Evolutionary conservation across 805 yeast genomes (phyloP), one percentile per base, ranked within the genome.

Genomic region (Lipomyces yamadae): DNA sequence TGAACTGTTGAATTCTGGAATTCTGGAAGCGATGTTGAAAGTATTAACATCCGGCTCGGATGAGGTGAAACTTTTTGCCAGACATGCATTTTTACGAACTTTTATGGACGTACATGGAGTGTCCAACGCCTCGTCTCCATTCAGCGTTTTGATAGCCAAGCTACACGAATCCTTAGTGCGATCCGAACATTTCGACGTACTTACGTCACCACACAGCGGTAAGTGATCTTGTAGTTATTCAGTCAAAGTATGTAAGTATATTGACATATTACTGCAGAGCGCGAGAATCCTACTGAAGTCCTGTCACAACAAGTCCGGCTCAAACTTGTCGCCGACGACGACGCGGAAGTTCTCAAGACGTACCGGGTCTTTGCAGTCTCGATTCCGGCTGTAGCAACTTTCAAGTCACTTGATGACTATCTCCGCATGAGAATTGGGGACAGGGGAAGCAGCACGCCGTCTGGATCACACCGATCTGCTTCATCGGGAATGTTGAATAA

Each of bases 161-260:
- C 78, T 92, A 18, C 95, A 91, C 68, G 92, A 90, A 64, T 86
- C 91, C 0, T 77, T 92, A 30, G 86, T 91, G 0, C 82, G 96
- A 72, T 81, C 86, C 0, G 97, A 92, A 75, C 80, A 88, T 0
- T 90, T 92, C 75, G 89, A 86, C 53, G 85, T 92, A 18, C 76
- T 83, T 1, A 80, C 85, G 0, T 78, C 85, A 73, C 90, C 84
- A 13, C 67, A 71, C 4, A 13, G 37, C 18, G 67, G 67, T 63
- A 55, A 8, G 69, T 29, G 45, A 10, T 56, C 32, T 1, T 34
- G 30, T 32, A 30, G 35, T 8, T 29, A 58, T 52, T 24, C 10
- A 5, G 3, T 2, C 24, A 24, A 24, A 24, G 24, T 24, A 24
- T 24, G 24, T 18, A 48, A 35, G 24, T 29, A 35, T 42, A n/a